A percentile compares a stretch with the other conserved stretches of the same genome.
Conservation (phyloP, 495 filamentous ascomycete species). For the Trichocladium uniseriatum region DNA sequence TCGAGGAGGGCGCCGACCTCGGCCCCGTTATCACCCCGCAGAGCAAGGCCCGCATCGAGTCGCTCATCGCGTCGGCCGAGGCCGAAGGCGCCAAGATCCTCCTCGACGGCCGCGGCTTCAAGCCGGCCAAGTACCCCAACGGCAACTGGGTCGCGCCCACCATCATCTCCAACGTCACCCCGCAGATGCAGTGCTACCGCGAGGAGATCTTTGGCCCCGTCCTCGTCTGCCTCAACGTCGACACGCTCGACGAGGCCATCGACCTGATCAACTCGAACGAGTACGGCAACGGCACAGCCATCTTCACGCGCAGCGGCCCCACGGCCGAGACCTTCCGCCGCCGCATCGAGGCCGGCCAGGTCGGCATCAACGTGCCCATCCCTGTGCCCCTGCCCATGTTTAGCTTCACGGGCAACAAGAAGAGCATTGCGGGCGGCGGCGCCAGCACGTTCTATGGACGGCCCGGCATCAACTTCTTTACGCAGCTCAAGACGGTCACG, state of each 20-base stretch:
- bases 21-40: conserved; percentile 96
- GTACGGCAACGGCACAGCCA: conserved; percentile 58
- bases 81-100: conserved; percentile 89
- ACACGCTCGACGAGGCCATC: conserved; percentile 71
- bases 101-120: conserved; percentile 84
- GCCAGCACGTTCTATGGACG: conserved; percentile 94
- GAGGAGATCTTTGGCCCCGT: conserved; percentile 98
- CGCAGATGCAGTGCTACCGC: conserved; percentile 86
- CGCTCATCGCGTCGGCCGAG: conserved; percentile 79
- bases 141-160: conserved; percentile 95
- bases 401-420: conserved; percentile 97
- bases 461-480: conserved; percentile 87
- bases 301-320: conserved; percentile 53
- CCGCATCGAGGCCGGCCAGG: conserved; percentile 66
- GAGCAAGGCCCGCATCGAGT: conserved; percentile 82
- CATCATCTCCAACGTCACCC: conserved; percentile 87
- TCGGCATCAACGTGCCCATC: conserved; percentile 77
- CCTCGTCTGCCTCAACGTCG: conserved; percentile 72
- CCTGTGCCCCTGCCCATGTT: conserved; percentile 91
- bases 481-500: conserved; percentile 95
- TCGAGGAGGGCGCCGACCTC: conserved; percentile 87
- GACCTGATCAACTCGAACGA: conserved; percentile 56
- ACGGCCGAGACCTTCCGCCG: conserved; percentile 53
- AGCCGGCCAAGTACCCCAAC: conserved; percentile 86
- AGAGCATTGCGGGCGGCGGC: conserved; percentile 85